These are phyloP conservation scores for Stachybotrys elegans DNA, from an alignment of 2,329 filamentous ascomycete genomes.

Conservation along the genomic window DNA sequence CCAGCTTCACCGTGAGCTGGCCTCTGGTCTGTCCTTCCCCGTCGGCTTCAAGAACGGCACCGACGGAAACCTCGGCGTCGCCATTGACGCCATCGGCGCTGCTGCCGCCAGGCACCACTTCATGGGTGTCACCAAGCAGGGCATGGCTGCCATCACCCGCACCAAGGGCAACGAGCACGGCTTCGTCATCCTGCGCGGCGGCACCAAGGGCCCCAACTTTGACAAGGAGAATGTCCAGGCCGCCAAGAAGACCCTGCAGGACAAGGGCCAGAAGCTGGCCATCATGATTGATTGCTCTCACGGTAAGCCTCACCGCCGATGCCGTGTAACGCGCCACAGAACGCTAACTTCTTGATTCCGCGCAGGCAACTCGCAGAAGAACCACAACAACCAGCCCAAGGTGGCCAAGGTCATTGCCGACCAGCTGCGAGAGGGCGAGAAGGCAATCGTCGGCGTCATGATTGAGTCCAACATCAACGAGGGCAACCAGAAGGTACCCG, in stretches of 20 bases:
- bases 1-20: slow-evolving; percentile 92
- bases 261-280: slow-evolving; percentile 80
- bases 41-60: slow-evolving; percentile 99
- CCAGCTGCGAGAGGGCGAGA: slow-evolving; percentile 83
- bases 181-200: slow-evolving; percentile 92
- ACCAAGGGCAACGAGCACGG: slow-evolving; percentile 94
- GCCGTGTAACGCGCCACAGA: no score
- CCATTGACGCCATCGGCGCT: slow-evolving; percentile 91
- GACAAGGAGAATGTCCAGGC: slow-evolving; percentile 77
- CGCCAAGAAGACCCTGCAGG: slow-evolving; percentile 71
- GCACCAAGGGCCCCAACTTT: slow-evolving; percentile 89
- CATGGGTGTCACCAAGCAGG: slow-evolving; percentile 97
- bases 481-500: slow-evolving; percentile 79
- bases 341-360: neutral
- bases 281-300: slow-evolving; percentile 99
- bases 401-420: slow-evolving; percentile 78
- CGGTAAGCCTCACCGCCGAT: slow-evolving; percentile 59
- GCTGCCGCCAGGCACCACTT: slow-evolving; percentile 89
- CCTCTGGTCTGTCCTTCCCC: slow-evolving; percentile 91
- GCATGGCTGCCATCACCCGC: slow-evolving; percentile 88
- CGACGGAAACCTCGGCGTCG: slow-evolving; percentile 83
- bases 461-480: slow-evolving; percentile 98
- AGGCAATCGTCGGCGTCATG: slow-evolving; percentile 91
- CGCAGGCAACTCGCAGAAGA: slow-evolving; percentile 94
- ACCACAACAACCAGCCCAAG: slow-evolving; percentile 95